These are phyloP conservation scores for Galerina marginata DNA, from an alignment of 768 basidiomycete species.

Conservation along the genomic window DNA sequence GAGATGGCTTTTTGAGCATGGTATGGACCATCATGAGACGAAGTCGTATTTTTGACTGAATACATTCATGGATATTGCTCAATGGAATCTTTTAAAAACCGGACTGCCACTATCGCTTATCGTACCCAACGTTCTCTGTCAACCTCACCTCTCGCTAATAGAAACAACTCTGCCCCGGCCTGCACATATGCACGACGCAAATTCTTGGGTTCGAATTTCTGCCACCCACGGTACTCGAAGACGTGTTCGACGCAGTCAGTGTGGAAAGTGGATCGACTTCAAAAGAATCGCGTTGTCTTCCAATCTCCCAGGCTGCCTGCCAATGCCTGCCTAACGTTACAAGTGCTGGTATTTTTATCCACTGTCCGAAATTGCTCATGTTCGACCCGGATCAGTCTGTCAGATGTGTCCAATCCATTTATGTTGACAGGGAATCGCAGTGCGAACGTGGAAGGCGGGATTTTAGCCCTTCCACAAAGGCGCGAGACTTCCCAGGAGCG, in stretches of 20 bases:
- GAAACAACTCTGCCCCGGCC: neutral
- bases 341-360: too few species aligned
- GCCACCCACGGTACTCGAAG: neutral
- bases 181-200: neutral
- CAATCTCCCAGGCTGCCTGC: neutral
- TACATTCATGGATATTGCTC: too few species aligned
- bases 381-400: constrained; percentile 14
- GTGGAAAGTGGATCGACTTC: neutral
- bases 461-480: neutral
- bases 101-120: too few species aligned
- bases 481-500: neutral
- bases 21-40: neutral
- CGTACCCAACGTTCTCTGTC: too few species aligned
- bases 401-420: neutral
- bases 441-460: constrained; percentile 6
- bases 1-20: neutral
- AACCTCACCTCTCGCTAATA: too few species aligned
- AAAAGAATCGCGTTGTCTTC: neutral
- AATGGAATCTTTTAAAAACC: too few species aligned
- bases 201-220: neutral
- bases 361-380: neutral
- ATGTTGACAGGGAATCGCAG: constrained; percentile 1
- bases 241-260: too few species aligned
- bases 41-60: too few species aligned
- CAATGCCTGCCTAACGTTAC: neutral